Evolutionary conservation across 495 filamentous ascomycete genomes (phyloP).

Genomic region (Astrothelium subdiscretum): DNA sequence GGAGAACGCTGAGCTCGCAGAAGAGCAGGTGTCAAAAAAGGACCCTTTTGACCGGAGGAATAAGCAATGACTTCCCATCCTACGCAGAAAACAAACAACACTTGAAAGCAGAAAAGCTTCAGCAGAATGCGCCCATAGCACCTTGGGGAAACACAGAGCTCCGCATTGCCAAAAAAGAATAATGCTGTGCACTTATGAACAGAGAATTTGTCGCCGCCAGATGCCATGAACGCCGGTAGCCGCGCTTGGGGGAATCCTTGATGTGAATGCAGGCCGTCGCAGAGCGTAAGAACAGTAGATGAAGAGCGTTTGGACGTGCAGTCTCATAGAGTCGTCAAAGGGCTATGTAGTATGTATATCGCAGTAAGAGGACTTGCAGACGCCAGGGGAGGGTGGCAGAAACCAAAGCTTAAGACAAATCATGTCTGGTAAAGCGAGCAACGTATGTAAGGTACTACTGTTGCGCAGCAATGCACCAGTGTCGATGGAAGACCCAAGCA

Average conservation of each 20-base stretch:
- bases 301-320: background rate
- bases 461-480: conserved; percentile 81
- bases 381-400: background rate
- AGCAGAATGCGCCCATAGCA: background rate
- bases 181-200: background rate
- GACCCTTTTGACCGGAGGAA: background rate
- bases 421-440: too few relatives aligned
- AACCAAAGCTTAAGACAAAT: background rate
- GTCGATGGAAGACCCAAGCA: conserved; percentile 93
- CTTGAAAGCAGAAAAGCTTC: background rate
- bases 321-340: background rate
- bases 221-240: background rate
- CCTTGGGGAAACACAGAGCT: background rate
- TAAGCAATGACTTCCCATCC: background rate
- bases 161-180: background rate
- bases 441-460: conserved; percentile 15
- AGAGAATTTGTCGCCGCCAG: background rate
- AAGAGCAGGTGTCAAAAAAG: background rate
- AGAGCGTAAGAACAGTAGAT: background rate
- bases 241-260: background rate
- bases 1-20: background rate
- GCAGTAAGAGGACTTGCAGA: background rate
- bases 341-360: background rate
- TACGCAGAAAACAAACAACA: background rate
- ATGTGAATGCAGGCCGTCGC: background rate